These are phyloP conservation scores for Rhipidocladum racemiflorum DNA, from an alignment of 176 grass and related monocot species.

Conservation along the genomic window DNA sequence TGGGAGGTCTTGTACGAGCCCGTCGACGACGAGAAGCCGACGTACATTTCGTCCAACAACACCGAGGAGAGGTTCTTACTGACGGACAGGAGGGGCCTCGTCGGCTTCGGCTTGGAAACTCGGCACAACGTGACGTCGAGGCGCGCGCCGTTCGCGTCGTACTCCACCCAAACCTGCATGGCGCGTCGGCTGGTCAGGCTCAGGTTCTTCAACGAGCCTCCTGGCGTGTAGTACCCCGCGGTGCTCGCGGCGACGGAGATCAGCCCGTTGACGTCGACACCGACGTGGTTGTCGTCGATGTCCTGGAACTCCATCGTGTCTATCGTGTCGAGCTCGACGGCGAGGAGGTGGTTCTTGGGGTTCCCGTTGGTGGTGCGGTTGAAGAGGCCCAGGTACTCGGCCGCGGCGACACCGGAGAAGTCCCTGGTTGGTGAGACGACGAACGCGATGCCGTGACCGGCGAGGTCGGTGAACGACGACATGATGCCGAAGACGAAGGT, in stretches of 20 bases:
- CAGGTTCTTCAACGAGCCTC: neutral
- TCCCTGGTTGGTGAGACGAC: neutral
- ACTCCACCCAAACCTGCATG: slow-evolving; percentile 27
- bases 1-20: neutral
- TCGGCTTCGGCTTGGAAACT: neutral
- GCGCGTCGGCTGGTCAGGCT: neutral
- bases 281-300: slow-evolving; percentile 33
- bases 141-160: neutral
- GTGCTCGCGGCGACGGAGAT: neutral
- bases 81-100: neutral
- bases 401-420: slow-evolving; percentile 1
- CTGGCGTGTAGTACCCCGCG: neutral
- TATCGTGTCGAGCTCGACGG: slow-evolving; percentile 37
- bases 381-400: slow-evolving; percentile 35
- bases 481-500: slow-evolving; percentile 36
- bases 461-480: neutral
- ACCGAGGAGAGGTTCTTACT: neutral
- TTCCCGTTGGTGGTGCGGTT: slow-evolving; percentile 14
- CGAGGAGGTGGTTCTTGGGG: slow-evolving; percentile 5
- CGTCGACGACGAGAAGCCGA: neutral
- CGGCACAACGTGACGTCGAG: neutral
- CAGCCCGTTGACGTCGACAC: no score
- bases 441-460: slow-evolving; percentile 29
- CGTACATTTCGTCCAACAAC: neutral
- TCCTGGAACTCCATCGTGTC: slow-evolving; percentile 8